Conservation (phyloP, 202 grass and related monocot genomes). For the Sporobolus alterniflorus region DNA sequence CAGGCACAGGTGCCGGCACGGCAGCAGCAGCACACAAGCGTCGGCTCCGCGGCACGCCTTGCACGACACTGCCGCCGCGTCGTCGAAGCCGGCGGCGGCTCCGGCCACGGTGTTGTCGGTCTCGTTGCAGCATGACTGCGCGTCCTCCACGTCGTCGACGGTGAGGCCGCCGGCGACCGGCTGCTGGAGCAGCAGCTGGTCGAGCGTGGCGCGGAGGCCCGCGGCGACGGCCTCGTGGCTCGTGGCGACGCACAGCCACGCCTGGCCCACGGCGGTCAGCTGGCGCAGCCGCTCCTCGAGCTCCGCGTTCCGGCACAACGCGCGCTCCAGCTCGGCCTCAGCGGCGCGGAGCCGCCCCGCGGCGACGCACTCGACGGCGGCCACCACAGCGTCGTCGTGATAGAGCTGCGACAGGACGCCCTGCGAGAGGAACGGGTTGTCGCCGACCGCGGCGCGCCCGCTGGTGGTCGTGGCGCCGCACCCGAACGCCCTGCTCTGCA, state of each 20-base stretch:
- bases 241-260: conserved; percentile 63
- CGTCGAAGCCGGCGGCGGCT: not conserved
- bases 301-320: conserved; percentile 45
- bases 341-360: conserved; percentile 27
- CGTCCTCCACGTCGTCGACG: conserved; percentile 47
- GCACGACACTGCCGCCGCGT: not conserved
- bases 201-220: conserved; percentile 54
- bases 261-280: conserved; percentile 50
- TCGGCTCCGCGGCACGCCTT: conserved; percentile 40
- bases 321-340: conserved; percentile 49
- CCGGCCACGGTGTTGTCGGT: not conserved
- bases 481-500: conserved; percentile 17
- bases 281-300: conserved; percentile 58
- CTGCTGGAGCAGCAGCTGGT: conserved; percentile 54
- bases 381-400: conserved; percentile 41
- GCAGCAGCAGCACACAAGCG: conserved; percentile 49
- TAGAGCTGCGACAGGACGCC: conserved; percentile 39
- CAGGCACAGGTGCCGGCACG: conserved; percentile 70
- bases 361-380: conserved; percentile 37
- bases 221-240: conserved; percentile 58
- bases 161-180: not conserved
- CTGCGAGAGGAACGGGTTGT: not conserved
- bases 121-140: conserved; percentile 61
- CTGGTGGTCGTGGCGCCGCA: conserved; percentile 53
- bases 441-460: conserved; percentile 1